Evolutionary conservation across 2,329 filamentous ascomycete species (phyloP), one percentile per base, ranked within the genome.

Genomic region (Fusarium fujikuroi): DNA sequence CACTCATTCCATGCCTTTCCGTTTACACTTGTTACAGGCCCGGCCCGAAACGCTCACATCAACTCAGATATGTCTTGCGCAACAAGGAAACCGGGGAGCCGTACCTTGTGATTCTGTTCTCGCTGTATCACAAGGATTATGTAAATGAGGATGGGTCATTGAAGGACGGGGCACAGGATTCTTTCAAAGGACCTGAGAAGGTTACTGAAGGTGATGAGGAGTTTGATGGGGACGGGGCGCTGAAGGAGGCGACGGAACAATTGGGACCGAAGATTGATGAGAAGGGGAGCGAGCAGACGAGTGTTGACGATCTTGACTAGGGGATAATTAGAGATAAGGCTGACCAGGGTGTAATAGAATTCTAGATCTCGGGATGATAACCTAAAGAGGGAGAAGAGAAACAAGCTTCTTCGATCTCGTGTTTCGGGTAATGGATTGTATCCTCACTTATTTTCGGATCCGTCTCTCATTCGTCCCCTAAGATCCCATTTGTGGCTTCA

Each of bases 51-150:
- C 93, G 93, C 86, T 92, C 93, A 85, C 93, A 97, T 84, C 88
- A 91, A 75, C 89, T 97, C 84, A 95, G 95, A 88, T 98, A 98
- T 83, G 94, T 97, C 66, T 88, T 98, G 79, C 95, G 95, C 80
- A 93, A 98, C 82, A 90, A 90, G 69, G 82, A 86, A 28, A 95
- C 93, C 1, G 89, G 89, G 53, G 88, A 93, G 39, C 88, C 93
- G 21, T 93, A 97, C 76, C 90, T 97, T 36, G 93, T 95, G 50
- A 86, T 98, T 21, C 83, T 94, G 9, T 95, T 98, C 80, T 92
- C 91, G 23, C 85, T 98, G 8, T 87, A 96, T 67, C 88, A 92
- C 14, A 91, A 89, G 62, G 91, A 93, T 52, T 87, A 92, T 69
- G 83, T 91, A 39, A 86, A 89, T 72, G 87, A 90, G 67, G 85